Conservation (phyloP, 73 alveolate genomes). For the Uronychia binucleata region DNA sequence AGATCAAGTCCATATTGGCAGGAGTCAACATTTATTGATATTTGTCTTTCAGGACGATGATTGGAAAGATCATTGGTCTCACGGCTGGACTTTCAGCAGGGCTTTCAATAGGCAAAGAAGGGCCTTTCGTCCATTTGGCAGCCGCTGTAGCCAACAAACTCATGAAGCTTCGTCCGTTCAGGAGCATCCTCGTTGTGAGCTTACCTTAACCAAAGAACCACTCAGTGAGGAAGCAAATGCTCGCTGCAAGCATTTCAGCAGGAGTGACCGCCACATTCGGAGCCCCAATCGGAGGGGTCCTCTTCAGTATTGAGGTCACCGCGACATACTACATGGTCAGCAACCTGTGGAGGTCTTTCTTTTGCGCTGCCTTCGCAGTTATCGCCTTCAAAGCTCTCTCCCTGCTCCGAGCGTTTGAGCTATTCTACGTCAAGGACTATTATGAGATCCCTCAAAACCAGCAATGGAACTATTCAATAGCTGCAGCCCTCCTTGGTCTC, state of each 20-base stretch:
- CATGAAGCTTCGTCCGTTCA: background rate
- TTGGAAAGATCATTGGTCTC: constrained; percentile 90
- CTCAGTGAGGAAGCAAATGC: constrained; percentile 71
- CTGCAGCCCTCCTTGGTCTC: constrained; percentile 49
- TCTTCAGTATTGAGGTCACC: constrained; percentile 89
- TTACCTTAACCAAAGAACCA: background rate
- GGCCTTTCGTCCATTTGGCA: constrained; percentile 94
- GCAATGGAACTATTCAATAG: background rate
- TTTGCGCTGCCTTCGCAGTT: constrained; percentile 82
- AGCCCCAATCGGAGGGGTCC: constrained; percentile 89
- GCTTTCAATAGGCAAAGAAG: constrained; percentile 92
- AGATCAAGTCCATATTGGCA: constrained; percentile 88
- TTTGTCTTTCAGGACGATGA: constrained; percentile 76
- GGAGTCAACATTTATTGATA: constrained; percentile 85
- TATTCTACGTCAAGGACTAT: constrained; percentile 16
- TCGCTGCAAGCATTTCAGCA: constrained; percentile 88
- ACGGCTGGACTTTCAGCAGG: constrained; percentile 88
- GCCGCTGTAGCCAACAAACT: constrained; percentile 71
- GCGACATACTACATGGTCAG: constrained; percentile 86
- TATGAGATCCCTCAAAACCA: background rate
- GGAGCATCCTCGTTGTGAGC: background rate
- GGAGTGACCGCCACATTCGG: constrained; percentile 94
- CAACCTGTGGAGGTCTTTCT: constrained; percentile 85
- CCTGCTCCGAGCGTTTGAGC: constrained; percentile 48
- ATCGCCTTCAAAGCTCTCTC: constrained; percentile 67